Conservation (phyloP, 139 green algal species). For the Tetraselmis striata region DNA sequence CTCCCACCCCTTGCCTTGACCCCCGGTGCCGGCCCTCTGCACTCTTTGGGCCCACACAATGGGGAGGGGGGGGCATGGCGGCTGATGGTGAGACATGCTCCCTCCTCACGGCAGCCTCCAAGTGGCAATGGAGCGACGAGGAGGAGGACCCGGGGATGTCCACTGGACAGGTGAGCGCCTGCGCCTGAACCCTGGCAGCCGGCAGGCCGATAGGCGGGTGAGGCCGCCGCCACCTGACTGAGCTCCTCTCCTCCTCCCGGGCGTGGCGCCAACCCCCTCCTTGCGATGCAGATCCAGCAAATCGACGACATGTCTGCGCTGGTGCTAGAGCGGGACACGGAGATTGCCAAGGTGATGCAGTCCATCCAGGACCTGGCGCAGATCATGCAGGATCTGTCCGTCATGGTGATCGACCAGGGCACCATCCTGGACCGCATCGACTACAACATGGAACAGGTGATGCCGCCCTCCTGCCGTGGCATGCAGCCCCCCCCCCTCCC, state of each 20-base stretch:
- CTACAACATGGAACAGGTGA: slow-evolving; percentile 81
- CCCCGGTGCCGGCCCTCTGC: no score
- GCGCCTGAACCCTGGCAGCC: no score
- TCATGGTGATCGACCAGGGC: slow-evolving; percentile 97
- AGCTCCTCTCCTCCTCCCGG: no score
- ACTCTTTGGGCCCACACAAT: no score
- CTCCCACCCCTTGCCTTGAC: no score
- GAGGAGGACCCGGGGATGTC: slow-evolving; percentile 56
- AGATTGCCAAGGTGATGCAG: slow-evolving; percentile 75
- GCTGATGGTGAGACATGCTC: no score
- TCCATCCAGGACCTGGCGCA: slow-evolving; percentile 78
- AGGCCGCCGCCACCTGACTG: no score
- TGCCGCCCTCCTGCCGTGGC: not conserved
- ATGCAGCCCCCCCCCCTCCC: not conserved
- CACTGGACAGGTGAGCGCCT: not conserved
- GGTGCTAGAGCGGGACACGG: slow-evolving; percentile 70
- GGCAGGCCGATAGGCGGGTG: no score
- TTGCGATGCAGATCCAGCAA: slow-evolving; percentile 9
- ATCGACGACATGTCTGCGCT: slow-evolving; percentile 40
- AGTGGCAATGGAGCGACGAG: slow-evolving; percentile 9
- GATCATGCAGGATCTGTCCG: slow-evolving; percentile 93
- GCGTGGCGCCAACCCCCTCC: not conserved
- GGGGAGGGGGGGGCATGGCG: no score
- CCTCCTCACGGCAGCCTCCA: no score
- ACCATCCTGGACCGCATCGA: slow-evolving; percentile 94